Conservation (phyloP, 169 alveolate species). For the Cryptosporidium ubiquitum region DNA sequence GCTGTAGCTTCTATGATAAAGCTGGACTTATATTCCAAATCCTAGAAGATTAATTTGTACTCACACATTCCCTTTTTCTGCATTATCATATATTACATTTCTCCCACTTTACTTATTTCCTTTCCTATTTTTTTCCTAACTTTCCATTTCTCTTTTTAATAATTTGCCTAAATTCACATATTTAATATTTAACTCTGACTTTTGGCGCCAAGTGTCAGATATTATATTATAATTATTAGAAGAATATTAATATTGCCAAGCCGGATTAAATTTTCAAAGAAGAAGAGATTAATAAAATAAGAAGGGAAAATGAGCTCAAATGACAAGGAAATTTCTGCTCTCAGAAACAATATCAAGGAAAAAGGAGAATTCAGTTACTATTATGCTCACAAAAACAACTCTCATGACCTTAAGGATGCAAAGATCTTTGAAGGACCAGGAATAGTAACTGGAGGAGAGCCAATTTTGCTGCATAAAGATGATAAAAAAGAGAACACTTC, state of each 20-base stretch:
- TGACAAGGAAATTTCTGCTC: conserved; percentile 55
- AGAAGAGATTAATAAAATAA: background rate
- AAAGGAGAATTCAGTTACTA: conserved; percentile 76
- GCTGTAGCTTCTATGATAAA: conserved; percentile 64
- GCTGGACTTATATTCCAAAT: background rate
- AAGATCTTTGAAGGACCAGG: conserved; percentile 80
- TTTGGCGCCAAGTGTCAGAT: conserved; percentile 21
- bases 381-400: conserved; percentile 80
- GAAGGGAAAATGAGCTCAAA: background rate
- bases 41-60: background rate
- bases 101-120: background rate
- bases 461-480: conserved; percentile 70
- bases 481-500: background rate
- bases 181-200: background rate
- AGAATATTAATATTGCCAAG: background rate
- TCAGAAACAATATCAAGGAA: conserved; percentile 74
- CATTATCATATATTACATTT: too few species aligned
- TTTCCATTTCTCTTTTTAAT: background rate
- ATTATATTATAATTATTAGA: background rate
- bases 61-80: background rate
- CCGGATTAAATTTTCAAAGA: background rate
- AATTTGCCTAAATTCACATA: background rate
- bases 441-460: conserved; percentile 80
- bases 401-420: conserved; percentile 75
- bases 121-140: background rate